Percentiles rank a stretch among this genome's conserved stretches.
Evolutionary conservation across 129 eudicot species (phyloP).

Genomic region (Daucus carota): DH1_v3.0 NC_030384.2:47115001-47115500

Average conservation of each 20-base stretch:
- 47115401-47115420: neutral
- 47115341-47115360: neutral
- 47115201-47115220: too few relatives aligned
- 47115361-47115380: neutral
- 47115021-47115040: neutral
- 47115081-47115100: neutral
- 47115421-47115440: neutral
- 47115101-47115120: neutral
- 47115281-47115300: too few relatives aligned
- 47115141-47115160: too few relatives aligned
- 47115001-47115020: neutral
- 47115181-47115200: too few relatives aligned
- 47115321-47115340: too few relatives aligned
- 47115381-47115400: neutral
- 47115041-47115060: neutral
- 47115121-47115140: neutral
- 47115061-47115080: neutral
- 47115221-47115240: too few relatives aligned
- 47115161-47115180: too few relatives aligned
- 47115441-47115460: constrained; percentile 37
- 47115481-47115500: constrained; percentile 21
- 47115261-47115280: too few relatives aligned
- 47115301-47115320: too few relatives aligned
- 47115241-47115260: too few relatives aligned
- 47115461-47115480: constrained; percentile 21